These are phyloP conservation scores for Aspergillus bridgeri DNA, from an alignment of 495 filamentous ascomycete genomes.

Conservation along the genomic window DNA sequence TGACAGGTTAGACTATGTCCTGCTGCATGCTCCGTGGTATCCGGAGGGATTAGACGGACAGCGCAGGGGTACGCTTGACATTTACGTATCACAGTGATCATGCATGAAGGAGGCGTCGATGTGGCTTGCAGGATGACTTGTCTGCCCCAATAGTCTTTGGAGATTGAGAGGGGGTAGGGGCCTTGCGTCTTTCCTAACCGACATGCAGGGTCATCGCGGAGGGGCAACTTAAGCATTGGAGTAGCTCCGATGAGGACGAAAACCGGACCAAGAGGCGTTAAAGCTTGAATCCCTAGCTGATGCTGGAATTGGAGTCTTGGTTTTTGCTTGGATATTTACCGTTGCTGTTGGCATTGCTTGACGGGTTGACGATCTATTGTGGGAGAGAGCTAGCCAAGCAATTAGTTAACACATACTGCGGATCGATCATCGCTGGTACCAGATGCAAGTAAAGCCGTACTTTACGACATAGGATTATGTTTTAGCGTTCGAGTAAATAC, in stretches of 20 bases:
- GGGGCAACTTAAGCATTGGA: neutral
- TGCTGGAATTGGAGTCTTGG: neutral
- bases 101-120: neutral
- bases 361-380: neutral
- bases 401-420: neutral
- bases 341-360: neutral
- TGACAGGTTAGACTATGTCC: neutral
- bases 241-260: neutral
- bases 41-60: neutral
- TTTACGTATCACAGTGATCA: neutral
- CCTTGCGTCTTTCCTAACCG: neutral
- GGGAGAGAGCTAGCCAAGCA: neutral
- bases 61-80: neutral
- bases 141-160: neutral
- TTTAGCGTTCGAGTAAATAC: no score
- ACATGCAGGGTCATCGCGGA: neutral
- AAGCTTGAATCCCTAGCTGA: neutral
- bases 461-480: no score
- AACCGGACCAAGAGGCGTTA: neutral
- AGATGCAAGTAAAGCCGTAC: no score
- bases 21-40: neutral
- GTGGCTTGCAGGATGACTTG: neutral
- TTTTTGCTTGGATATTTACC: neutral
- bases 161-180: neutral
- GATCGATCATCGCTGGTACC: neutral